Base-by-base conservation (phyloP, 805 yeast species). In the Metschnikowia borealis region DNA sequence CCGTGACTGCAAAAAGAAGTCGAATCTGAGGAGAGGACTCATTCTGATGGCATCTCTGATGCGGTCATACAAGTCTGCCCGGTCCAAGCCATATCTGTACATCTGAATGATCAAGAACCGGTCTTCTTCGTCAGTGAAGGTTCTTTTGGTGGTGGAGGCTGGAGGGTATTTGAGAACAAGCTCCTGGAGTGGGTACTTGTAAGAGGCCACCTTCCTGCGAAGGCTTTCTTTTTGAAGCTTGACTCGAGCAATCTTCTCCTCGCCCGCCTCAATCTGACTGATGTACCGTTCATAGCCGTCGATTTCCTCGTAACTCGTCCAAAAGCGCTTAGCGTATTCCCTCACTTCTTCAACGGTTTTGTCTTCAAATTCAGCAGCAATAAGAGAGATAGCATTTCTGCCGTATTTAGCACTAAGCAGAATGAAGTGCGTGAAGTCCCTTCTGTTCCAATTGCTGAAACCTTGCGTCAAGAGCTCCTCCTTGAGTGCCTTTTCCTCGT, bases 241-340 rank as follows among this genome's bases (percentile, higher is more conserved):
- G 8, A 78, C 63, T 59, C 81, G 83, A 43, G 81, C 73, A 23
- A 87, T 78, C 65, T 80, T 86, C 53, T 90, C 96, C 64, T 94
- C 98, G 14, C 98, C 99, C 3, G 80, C 77, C 62, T 90, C 96
- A 53, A 94, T 89, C 60, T 84, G 92, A 17, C 78, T 73, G 48
- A 91, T 69, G 66, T 85, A 89, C 55, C 88, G 80, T 57, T 94
- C 99, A 67, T 84, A 85, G 10, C 96, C 96, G 33, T 92, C 98
- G 54, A 94, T 85, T 57, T 84, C 87, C 45, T 80, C 75, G 61
- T 82, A 85, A 47, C 85, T 78, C 23, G 77, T 61, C 99, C 98
- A 94, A 66, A 94, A 94, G 8, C 78, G 85, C 47, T 77, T 75
- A 11, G 91, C 83, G 64, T 92, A 94, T 35, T 80, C 84, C 51